phyloP scores from a whole-genome alignment of 441 rosid species.

The Kokia cookei region DNA sequence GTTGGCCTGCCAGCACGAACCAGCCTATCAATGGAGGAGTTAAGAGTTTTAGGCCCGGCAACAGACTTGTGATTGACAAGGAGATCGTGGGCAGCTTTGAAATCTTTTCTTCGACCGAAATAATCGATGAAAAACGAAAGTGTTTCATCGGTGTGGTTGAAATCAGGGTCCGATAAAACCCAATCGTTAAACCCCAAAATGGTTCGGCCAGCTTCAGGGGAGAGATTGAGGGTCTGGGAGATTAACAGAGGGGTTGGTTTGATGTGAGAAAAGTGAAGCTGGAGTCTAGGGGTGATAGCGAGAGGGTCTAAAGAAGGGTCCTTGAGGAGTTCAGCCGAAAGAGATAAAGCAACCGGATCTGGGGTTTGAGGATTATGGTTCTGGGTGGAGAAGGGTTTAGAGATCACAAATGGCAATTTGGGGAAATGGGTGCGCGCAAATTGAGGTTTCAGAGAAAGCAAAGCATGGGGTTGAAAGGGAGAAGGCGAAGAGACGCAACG shows the following conservation, averaged over 20 bases:
- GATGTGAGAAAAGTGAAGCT: constrained; percentile 74
- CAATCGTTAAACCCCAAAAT: constrained; percentile 68
- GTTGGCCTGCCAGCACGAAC: constrained; percentile 72
- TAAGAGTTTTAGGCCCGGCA: constrained; percentile 43
- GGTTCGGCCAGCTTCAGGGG: constrained; percentile 78
- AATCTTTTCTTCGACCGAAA: constrained; percentile 84
- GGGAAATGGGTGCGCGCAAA: constrained; percentile 13
- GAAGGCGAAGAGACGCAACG: constrained; percentile 16
- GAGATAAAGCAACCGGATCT: constrained; percentile 48
- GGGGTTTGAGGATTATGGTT: constrained; percentile 17
- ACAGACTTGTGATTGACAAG: constrained; percentile 43
- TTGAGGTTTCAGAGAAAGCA: constrained; percentile 1
- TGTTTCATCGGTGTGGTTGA: constrained; percentile 67
- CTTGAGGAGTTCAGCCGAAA: constrained; percentile 58
- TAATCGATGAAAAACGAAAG: constrained; percentile 67
- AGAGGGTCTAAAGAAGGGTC: constrained; percentile 37
- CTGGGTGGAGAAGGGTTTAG: constrained; percentile 39
- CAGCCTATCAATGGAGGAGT: constrained; percentile 57
- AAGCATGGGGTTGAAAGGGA: neutral
- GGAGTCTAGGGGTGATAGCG: constrained; percentile 49
- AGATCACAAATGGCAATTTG: constrained; percentile 11
- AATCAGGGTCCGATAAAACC: constrained; percentile 39
- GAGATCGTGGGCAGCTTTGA: constrained; percentile 67
- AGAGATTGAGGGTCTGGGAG: constrained; percentile 52
- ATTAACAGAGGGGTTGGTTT: constrained; percentile 47